Base-by-base conservation (phyloP, 371 early-diverging fungal genomes). In the Lichtheimia corymbifera region DNA sequence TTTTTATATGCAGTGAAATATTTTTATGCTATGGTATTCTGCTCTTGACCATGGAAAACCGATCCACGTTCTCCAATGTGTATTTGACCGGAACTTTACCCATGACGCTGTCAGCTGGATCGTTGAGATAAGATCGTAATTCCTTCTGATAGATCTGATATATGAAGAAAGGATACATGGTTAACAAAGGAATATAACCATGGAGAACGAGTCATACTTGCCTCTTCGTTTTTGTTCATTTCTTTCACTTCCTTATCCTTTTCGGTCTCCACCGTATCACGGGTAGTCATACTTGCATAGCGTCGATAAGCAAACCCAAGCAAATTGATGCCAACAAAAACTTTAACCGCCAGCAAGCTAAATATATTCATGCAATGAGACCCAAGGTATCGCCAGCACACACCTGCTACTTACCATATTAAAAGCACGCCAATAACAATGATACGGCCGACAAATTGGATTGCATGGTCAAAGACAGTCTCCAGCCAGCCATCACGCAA, bases 41-140 rank as follows among this genome's bases (percentile, higher is more conserved):
- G 65, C 92, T 93, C 72, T 91, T 93, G 58, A 93, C 93, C 81
- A 97, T 85, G 28, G 91, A 87, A 74, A 92, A 97, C 22, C 97
- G 82, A 67, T 94, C 94, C 49, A 97, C 90, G 28, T 86, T 90
- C 55, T 95, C 94, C 59, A 97, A 77, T 5, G 88, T 88, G 61
- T 83, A 77, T 57, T 85, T 86, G 6, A 60, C 49, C 13, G 75
- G 77, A 27, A 44, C 53, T 61, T 62, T 44, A 17, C 77, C 80
- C 58, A 79, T 50, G 17, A 79, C 52, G 55, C 72, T 73, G 58
- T 82, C 82, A 22, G 68, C 68, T 14, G 74, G 68, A 44, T 80
- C 72, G 53, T 72, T 65, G 40, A 80, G 58, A 56, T 77, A 70
- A 13, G 66, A 51, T 13, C 65, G 55, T 11, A 76, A 20, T 7